phyloP scores from a whole-genome alignment of 2,329 filamentous ascomycete species.

The Trichothecium roseum region DNA sequence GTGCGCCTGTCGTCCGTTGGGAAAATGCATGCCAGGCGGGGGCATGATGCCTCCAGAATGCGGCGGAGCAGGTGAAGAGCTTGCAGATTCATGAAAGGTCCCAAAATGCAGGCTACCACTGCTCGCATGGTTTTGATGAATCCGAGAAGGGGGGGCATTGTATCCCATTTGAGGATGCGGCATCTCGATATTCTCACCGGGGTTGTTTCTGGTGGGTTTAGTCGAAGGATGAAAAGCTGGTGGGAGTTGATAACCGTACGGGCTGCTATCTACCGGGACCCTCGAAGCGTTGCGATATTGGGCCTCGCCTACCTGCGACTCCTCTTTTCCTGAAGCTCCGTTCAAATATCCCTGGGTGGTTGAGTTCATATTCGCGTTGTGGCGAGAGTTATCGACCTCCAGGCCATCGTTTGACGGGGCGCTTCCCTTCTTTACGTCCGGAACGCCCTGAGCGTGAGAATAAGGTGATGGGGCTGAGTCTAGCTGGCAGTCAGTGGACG shows the following conservation, averaged over 20 bases:
- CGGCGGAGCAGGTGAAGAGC: constrained; percentile 46
- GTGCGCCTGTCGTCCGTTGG: constrained; percentile 21
- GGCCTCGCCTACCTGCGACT: not conserved
- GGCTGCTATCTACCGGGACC: not conserved
- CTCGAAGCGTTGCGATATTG: not conserved
- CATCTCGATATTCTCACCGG: not conserved
- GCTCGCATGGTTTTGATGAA: constrained; percentile 44
- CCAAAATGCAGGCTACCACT: constrained; percentile 48
- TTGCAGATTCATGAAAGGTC: constrained; percentile 42
- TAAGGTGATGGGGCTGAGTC: too few relatives aligned
- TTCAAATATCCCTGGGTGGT: too few relatives aligned
- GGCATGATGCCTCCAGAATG: constrained; percentile 35
- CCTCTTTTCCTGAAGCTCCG: not conserved
- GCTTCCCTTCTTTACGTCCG: too few relatives aligned
- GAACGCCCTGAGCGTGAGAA: too few relatives aligned
- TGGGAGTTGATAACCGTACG: constrained; percentile 4
- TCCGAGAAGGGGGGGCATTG: constrained; percentile 17
- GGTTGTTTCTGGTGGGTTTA: not conserved
- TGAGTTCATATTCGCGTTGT: too few relatives aligned
- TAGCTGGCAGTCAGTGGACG: too few relatives aligned
- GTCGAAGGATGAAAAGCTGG: constrained; percentile 6
- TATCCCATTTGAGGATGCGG: too few relatives aligned
- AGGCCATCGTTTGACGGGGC: too few relatives aligned
- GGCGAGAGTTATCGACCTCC: too few relatives aligned
- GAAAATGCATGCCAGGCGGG: constrained; percentile 32